Conservation (phyloP, 352 stramenopile species). For the Phytopythium mirpurense region DNA sequence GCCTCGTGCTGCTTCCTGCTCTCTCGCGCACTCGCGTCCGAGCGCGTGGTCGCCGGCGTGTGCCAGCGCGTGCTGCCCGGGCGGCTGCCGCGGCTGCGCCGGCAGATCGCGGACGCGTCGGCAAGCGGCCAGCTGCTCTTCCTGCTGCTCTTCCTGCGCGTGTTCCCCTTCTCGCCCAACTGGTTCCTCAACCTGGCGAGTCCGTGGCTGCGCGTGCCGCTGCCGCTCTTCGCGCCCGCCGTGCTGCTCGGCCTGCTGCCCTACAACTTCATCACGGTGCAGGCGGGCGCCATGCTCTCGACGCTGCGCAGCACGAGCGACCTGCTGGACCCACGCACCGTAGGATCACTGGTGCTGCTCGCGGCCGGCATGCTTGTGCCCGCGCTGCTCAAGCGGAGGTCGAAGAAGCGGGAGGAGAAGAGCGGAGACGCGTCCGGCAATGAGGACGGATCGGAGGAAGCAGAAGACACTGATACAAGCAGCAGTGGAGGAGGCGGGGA, state of each 20-base stretch:
- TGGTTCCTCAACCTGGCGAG: slow-evolving; percentile 83
- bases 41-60: slow-evolving; percentile 46
- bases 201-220: slow-evolving; percentile 69
- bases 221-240: slow-evolving; percentile 56
- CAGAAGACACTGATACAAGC: slow-evolving; percentile 1
- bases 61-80: slow-evolving; percentile 58
- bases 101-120: slow-evolving; percentile 47
- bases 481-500: not conserved
- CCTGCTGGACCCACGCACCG: slow-evolving; percentile 48
- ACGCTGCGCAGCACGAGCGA: slow-evolving; percentile 62
- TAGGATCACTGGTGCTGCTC: slow-evolving; percentile 53
- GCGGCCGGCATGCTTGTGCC: slow-evolving; percentile 66
- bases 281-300: slow-evolving; percentile 72
- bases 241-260: slow-evolving; percentile 68
- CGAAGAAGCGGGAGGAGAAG: slow-evolving; percentile 4
- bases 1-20: slow-evolving; percentile 72
- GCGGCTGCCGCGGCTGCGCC: slow-evolving; percentile 44
- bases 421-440: not conserved
- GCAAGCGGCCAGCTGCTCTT: slow-evolving; percentile 44
- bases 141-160: slow-evolving; percentile 65
- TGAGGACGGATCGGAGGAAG: not conserved
- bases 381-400: slow-evolving; percentile 47
- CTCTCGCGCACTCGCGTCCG: slow-evolving; percentile 54
- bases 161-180: slow-evolving; percentile 83
- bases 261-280: slow-evolving; percentile 82